These are phyloP conservation scores for Pseudogymnoascus sp. DNA, from an alignment of 2,329 filamentous ascomycete species.

Conservation along the genomic window DNA sequence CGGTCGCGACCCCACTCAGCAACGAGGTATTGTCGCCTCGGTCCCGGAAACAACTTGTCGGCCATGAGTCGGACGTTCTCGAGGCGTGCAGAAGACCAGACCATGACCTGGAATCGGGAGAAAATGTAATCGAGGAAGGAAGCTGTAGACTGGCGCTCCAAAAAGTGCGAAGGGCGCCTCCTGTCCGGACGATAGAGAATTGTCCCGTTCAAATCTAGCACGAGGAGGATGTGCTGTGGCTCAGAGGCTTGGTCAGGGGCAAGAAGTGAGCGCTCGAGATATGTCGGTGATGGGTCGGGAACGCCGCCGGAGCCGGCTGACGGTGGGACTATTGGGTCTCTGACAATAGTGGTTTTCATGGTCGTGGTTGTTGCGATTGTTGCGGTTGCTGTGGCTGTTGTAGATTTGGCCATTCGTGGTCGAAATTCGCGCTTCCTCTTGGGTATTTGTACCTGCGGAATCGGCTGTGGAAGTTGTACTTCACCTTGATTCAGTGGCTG, in stretches of 20 bases:
- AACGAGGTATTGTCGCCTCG: slow-evolving; percentile 48
- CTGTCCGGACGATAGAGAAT: slow-evolving; percentile 63
- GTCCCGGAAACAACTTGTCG: slow-evolving; percentile 49
- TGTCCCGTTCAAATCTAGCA: slow-evolving; percentile 92
- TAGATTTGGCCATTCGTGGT: background rate
- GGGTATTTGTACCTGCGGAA: background rate
- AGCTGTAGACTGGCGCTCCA: slow-evolving; percentile 58
- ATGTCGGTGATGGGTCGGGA: slow-evolving; percentile 52
- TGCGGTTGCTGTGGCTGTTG: background rate
- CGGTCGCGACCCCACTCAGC: slow-evolving; percentile 72
- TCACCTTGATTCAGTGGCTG: background rate
- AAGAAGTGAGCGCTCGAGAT: slow-evolving; percentile 48
- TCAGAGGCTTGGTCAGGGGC: slow-evolving; percentile 33
- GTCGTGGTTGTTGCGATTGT: background rate
- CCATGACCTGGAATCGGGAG: slow-evolving; percentile 66
- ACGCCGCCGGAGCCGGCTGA: slow-evolving; percentile 23
- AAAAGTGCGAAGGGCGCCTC: slow-evolving; percentile 43
- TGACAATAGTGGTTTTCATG: background rate
- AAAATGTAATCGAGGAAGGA: slow-evolving; percentile 69
- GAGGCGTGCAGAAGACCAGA: slow-evolving; percentile 82
- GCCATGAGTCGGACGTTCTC: slow-evolving; percentile 66
- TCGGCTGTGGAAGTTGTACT: background rate
- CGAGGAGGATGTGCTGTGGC: slow-evolving; percentile 63
- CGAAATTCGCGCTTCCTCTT: background rate
- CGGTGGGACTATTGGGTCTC: background rate